phyloP scores from a whole-genome alignment of 2,329 filamentous ascomycete species.

The Arachnopeziza araneosa region DNA sequence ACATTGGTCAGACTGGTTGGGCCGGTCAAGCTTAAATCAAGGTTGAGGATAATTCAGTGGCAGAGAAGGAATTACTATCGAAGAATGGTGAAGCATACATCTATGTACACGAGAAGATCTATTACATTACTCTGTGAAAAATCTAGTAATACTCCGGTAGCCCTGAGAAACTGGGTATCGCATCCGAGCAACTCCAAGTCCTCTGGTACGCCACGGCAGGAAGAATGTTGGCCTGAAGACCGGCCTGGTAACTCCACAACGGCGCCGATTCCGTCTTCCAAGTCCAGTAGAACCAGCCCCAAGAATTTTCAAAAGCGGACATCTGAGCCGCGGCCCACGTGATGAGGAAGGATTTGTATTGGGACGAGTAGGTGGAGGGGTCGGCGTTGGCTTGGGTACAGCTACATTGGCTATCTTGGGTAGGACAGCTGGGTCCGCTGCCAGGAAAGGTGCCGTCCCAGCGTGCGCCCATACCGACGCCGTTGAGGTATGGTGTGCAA shows the following conservation, averaged over 20 bases:
- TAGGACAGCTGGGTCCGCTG: conserved; percentile 66
- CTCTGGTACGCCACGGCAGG: conserved; percentile 67
- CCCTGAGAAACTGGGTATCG: conserved; percentile 48
- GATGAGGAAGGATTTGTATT: conserved; percentile 79
- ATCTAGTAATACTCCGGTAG: conserved; percentile 46
- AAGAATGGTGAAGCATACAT: too few relatives aligned
- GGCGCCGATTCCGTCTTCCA: conserved; percentile 83
- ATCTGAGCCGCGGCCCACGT: conserved; percentile 96
- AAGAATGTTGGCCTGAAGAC: conserved; percentile 70
- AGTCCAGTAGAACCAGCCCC: conserved; percentile 99
- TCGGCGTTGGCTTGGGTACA: conserved; percentile 74
- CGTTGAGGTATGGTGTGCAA: conserved; percentile 80
- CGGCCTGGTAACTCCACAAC: conserved; percentile 89
- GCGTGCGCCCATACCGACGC: conserved; percentile 79
- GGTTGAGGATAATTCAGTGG: too few relatives aligned
- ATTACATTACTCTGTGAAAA: neutral
- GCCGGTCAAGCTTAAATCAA: too few relatives aligned
- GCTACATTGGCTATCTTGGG: conserved; percentile 59
- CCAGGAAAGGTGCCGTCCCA: conserved; percentile 74
- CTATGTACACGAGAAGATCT: neutral
- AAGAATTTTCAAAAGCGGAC: conserved; percentile 84
- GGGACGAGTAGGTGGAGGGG: conserved; percentile 58
- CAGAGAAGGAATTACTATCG: too few relatives aligned
- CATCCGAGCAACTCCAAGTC: conserved; percentile 57
- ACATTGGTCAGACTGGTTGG: too few relatives aligned